Evolutionary conservation across 495 filamentous ascomycete genomes (phyloP), one percentile per base, ranked within the genome.

Genomic region (Hyaloscypha finlandica): DNA sequence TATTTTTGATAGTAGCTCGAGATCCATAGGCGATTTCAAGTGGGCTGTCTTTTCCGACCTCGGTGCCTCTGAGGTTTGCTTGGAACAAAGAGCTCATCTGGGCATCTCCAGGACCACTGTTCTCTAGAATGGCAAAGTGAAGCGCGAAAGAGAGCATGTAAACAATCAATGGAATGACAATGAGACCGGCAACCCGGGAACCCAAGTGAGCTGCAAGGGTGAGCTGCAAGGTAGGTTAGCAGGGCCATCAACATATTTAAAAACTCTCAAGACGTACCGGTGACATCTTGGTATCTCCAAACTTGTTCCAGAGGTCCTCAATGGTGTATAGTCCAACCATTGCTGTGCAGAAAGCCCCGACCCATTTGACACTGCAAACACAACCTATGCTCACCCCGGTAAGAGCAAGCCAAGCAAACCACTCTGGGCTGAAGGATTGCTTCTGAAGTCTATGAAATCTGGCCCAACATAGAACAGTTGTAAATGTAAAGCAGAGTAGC

Each of bases 1-100:
- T 98, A 75, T 99, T 99, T 81, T 99, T 99, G 42, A 99, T 81
- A 1, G 95, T 99, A 11, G 90, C 93, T 54, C 91, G 87, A 32
- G 95, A 99, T 22, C 95, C 95, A 67, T 88, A 80, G 14, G 92
- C 93, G 66, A 99, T 81, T 75, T 99, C 95, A 37, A 99, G 84
- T 39, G 95, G 95, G 68, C 93, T 97, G 74, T 97, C 90, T 71
- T 90, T 91, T 68, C 93, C 93, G 65, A 99, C 93, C 63, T 97
- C 91, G 32, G 93, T 98, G 25, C 96, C 96, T 68, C 83, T 88
- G 45, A 99, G 85, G 71, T 99, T 99, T 29, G 95, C 95, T 73
- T 99, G 95, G 84, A 99, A 99, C 51, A 99, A 86, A 22, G 95
- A 99, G 78, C 94, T 97, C 95, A 99, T 99, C 76, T 99, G 95